phyloP scores from a whole-genome alignment of 805 yeast genomes.

The Saccharomycopsis fodiens region DNA sequence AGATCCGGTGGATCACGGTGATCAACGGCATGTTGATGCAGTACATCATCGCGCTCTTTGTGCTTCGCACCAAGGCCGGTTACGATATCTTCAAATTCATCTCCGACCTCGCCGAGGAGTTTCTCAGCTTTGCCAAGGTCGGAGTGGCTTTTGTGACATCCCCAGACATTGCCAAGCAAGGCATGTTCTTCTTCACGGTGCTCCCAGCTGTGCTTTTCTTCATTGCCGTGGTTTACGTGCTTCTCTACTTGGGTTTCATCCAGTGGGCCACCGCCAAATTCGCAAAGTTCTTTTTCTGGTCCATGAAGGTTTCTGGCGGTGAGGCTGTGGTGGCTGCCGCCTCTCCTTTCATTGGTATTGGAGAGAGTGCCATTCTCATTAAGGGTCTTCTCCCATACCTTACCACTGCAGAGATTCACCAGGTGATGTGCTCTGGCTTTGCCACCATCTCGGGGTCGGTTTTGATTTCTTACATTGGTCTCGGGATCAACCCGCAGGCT shows the following conservation, averaged over 20 bases:
- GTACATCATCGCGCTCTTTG: slow-evolving; percentile 51
- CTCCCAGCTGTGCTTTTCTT: slow-evolving; percentile 59
- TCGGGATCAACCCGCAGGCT: slow-evolving; percentile 57
- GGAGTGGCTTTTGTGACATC: slow-evolving; percentile 56
- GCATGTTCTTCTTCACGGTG: slow-evolving; percentile 49
- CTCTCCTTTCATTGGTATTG: slow-evolving; percentile 59
- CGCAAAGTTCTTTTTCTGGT: slow-evolving; percentile 52
- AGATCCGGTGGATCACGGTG: slow-evolving; percentile 51
- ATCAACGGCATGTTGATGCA: slow-evolving; percentile 54
- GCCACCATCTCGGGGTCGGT: slow-evolving; percentile 61
- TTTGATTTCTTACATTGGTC: slow-evolving; percentile 52
- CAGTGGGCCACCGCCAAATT: slow-evolving; percentile 55
- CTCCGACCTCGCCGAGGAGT: slow-evolving; percentile 47
- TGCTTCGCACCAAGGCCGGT: slow-evolving; percentile 51
- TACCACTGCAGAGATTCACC: slow-evolving; percentile 56
- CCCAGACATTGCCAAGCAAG: slow-evolving; percentile 31
- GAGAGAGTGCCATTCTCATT: slow-evolving; percentile 55
- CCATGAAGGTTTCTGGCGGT: slow-evolving; percentile 52
- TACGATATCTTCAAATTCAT: slow-evolving; percentile 56
- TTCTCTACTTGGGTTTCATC: slow-evolving; percentile 50
- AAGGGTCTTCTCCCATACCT: slow-evolving; percentile 52
- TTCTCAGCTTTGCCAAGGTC: slow-evolving; percentile 47
- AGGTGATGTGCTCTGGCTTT: slow-evolving; percentile 55
- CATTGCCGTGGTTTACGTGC: slow-evolving; percentile 53
- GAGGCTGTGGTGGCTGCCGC: slow-evolving; percentile 63